Evolutionary conservation across 2,329 filamentous ascomycete genomes (phyloP), one percentile per base, ranked within the genome.

Genomic region (Stagonosporopsis chrysanthemi): DNA sequence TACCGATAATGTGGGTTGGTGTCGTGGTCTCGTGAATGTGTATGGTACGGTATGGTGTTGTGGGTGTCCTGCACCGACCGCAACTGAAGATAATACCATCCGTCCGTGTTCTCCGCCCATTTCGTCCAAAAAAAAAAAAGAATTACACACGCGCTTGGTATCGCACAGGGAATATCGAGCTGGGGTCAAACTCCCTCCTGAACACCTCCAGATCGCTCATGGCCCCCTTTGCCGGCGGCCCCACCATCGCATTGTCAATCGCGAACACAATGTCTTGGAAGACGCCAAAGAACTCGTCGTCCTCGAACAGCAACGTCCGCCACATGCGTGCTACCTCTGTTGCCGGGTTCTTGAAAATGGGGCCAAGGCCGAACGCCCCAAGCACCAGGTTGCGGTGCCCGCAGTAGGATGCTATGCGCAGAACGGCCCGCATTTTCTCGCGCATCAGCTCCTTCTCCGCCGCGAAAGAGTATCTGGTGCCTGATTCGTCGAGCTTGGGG

Each of bases 401-500:
- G 51, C 73, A 77, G 38, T 75, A 74, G 12, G 71, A 84, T 61
- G 89, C 90, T 61, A 92, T 90, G 43, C 87, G 83, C 17, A 92
- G 83, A 2, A 89, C 87, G 1, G 86, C 85, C 22, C 86, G 85
- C 74, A 92, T 88, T 76, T 92, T 91, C 67, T 89, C 87, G 67
- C 83, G 83, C 77, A 91, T 89, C 72, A 91, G 82, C 63, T 90
- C 86, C 59, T 84, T 84, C 76, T 92, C 90, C 66, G 88, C 82
- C 3, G 82, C 80, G 74, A 93, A 92, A 0, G 88, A 89, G 75
- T 91, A 92, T 61, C 85, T 85, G 59, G 81, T 81, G n/a, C 86
- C 87, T 45, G 82, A 81, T 57, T 86, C 84, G 66, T 87, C 87
- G 36, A 92, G 83, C 75, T 91, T 92, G 17, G 90, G 90, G 77